These are phyloP conservation scores for Hymenoscyphus occultus DNA, from an alignment of 2,329 filamentous ascomycete species.

Conservation along the genomic window DNA sequence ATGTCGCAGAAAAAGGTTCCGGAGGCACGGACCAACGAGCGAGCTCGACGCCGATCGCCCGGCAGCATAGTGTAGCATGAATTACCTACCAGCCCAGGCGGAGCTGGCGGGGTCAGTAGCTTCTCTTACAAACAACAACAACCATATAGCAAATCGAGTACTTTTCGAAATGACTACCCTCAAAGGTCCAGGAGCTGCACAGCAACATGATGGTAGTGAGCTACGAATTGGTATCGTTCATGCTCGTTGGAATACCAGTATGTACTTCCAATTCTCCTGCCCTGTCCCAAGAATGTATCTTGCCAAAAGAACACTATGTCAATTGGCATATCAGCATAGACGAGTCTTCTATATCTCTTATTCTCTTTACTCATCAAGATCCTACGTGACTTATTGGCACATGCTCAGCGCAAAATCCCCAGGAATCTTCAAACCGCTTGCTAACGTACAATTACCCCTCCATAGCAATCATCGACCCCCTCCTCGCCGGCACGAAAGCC, in stretches of 20 bases:
- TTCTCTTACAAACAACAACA: constrained; percentile 1
- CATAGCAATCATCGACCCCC: constrained; percentile 75
- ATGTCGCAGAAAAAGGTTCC: not conserved
- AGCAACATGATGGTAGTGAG: constrained; percentile 63
- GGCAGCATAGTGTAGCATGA: not conserved
- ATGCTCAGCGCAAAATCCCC: not conserved
- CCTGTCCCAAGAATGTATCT: not conserved
- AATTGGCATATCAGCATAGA: not conserved
- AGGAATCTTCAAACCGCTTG: not conserved
- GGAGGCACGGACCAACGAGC: not conserved
- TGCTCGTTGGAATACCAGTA: constrained; percentile 78
- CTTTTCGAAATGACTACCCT: constrained; percentile 31
- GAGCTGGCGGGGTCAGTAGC: not conserved
- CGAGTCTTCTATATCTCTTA: not conserved
- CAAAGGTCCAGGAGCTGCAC: constrained; percentile 61
- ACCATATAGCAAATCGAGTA: not conserved
- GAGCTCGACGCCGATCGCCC: not conserved
- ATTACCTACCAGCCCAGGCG: not conserved
- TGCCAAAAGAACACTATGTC: not conserved
- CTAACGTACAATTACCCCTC: constrained; percentile 1
- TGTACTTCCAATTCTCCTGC: not conserved
- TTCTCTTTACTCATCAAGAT: not conserved
- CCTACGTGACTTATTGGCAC: not conserved
- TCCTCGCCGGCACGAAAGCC: constrained; percentile 76
- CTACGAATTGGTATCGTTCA: constrained; percentile 94